Conservation (phyloP, 805 yeast genomes). For the Yarrowia alimentaria region DNA sequence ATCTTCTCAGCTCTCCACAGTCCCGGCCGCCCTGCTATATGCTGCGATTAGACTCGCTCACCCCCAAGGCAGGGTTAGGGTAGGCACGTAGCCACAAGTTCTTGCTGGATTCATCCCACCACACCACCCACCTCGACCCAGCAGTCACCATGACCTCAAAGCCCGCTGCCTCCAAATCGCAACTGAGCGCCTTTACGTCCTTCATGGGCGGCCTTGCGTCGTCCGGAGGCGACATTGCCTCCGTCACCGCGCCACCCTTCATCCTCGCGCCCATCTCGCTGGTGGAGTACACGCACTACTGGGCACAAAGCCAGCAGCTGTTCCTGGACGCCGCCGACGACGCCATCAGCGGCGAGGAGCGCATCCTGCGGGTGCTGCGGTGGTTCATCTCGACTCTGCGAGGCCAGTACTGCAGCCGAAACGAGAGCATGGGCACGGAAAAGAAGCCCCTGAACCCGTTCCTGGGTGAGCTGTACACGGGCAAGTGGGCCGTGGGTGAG, state of each 20-base stretch:
- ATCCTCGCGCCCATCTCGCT: slow-evolving; percentile 87
- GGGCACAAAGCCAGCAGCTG: slow-evolving; percentile 91
- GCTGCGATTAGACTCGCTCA: no score
- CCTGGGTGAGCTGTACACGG: slow-evolving; percentile 90
- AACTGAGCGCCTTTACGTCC: slow-evolving; percentile 68
- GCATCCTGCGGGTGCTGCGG: slow-evolving; percentile 77
- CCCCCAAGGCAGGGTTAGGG: no score
- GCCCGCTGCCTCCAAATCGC: slow-evolving; percentile 26
- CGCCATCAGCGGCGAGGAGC: slow-evolving; percentile 47
- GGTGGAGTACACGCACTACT: slow-evolving; percentile 88
- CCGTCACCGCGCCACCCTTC: slow-evolving; percentile 96
- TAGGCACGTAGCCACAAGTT: no score
- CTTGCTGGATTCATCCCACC: not conserved
- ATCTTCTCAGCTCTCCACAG: no score
- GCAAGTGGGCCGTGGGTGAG: slow-evolving; percentile 68
- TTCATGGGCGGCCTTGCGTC: slow-evolving; percentile 88
- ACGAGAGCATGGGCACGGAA: slow-evolving; percentile 89
- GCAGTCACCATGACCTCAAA: slow-evolving; percentile 8
- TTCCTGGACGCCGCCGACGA: slow-evolving; percentile 63
- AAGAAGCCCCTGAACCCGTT: slow-evolving; percentile 97
- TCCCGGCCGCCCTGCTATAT: no score
- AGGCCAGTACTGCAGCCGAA: slow-evolving; percentile 91
- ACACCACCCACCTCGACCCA: not conserved
- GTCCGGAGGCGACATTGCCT: slow-evolving; percentile 88
- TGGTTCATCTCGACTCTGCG: slow-evolving; percentile 91